A percentile compares a stretch with the other conserved stretches of the same genome.
Evolutionary conservation across 768 basidiomycete genomes (phyloP).

Genomic region (Trametes cubensis): DNA sequence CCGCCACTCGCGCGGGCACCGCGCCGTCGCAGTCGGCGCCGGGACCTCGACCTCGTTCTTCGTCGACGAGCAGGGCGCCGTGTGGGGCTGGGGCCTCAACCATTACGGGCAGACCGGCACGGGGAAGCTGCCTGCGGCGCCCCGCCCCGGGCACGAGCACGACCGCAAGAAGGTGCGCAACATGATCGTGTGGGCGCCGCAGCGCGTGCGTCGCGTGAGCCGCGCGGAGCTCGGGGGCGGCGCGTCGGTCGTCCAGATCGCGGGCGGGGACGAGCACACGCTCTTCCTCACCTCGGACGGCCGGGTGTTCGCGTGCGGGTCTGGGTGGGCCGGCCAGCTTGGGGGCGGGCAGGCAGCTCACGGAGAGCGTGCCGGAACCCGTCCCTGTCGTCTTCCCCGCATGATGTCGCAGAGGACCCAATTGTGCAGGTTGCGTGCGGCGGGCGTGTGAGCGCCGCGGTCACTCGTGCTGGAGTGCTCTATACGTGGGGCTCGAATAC

Average conservation of each 20-base stretch:
- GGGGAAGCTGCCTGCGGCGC: not conserved
- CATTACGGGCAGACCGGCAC: constrained; percentile 44
- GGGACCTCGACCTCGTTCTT: constrained; percentile 52
- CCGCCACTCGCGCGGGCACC: constrained; percentile 30
- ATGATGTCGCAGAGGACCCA: constrained; percentile 50
- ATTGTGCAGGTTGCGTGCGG: constrained; percentile 64
- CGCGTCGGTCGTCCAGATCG: constrained; percentile 64
- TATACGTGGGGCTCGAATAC: constrained; percentile 77
- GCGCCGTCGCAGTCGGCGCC: constrained; percentile 45
- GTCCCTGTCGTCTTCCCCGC: constrained; percentile 62
- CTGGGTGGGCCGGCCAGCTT: constrained; percentile 78
- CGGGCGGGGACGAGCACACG: constrained; percentile 84
- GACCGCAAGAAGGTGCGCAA: not conserved
- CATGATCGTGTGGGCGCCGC: constrained; percentile 52
- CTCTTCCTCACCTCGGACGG: constrained; percentile 83
- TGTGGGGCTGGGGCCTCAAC: constrained; percentile 55
- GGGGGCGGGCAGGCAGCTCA: constrained; percentile 55
- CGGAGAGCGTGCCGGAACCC: constrained; percentile 64
- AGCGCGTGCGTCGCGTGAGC: constrained; percentile 58
- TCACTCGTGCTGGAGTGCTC: constrained; percentile 63
- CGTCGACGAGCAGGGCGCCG: constrained; percentile 43
- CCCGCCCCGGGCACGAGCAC: not conserved
- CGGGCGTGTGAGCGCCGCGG: constrained; percentile 65
- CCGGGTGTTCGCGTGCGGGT: constrained; percentile 81
- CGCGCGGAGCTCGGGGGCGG: constrained; percentile 54